Evolutionary conservation across 2,329 filamentous ascomycete species (phyloP).

Genomic region (Penicillium verrucosum): DNA sequence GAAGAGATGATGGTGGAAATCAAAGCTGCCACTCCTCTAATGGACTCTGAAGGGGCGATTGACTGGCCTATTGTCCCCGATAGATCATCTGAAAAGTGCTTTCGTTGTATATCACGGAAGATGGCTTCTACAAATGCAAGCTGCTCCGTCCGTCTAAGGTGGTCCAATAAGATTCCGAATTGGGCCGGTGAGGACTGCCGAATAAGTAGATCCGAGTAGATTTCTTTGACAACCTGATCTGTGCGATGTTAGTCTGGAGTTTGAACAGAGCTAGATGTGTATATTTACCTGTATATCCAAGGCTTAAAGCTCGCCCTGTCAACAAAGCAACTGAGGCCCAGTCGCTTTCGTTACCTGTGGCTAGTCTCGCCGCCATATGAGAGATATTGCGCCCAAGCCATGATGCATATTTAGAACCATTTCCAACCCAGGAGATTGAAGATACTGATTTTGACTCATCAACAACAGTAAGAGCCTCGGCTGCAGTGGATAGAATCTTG

Average conservation of each 20-base stretch:
- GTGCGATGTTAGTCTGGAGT: constrained; percentile 12
- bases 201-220: constrained; percentile 40
- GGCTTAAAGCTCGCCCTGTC: constrained; percentile 58
- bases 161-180: constrained; percentile 40
- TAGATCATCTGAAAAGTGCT: constrained; percentile 32
- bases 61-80: constrained; percentile 11
- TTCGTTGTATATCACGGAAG: constrained; percentile 45
- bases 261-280: background rate
- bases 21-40: constrained; percentile 60
- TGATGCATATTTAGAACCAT: constrained; percentile 61
- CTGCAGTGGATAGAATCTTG: constrained; percentile 55
- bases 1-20: constrained; percentile 51
- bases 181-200: constrained; percentile 24
- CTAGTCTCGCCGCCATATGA: constrained; percentile 43
- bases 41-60: constrained; percentile 22
- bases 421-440: constrained; percentile 58
- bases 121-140: constrained; percentile 44
- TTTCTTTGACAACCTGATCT: constrained; percentile 42
- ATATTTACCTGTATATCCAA: constrained; percentile 67
- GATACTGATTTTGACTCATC: constrained; percentile 27
- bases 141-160: constrained; percentile 50
- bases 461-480: constrained; percentile 51
- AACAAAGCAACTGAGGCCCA: constrained; percentile 44
- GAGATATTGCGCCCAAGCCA: constrained; percentile 70
- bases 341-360: constrained; percentile 28